These are phyloP conservation scores for Fusarium zealandicum DNA, from an alignment of 2,329 filamentous ascomycete species.

Conservation along the genomic window DNA sequence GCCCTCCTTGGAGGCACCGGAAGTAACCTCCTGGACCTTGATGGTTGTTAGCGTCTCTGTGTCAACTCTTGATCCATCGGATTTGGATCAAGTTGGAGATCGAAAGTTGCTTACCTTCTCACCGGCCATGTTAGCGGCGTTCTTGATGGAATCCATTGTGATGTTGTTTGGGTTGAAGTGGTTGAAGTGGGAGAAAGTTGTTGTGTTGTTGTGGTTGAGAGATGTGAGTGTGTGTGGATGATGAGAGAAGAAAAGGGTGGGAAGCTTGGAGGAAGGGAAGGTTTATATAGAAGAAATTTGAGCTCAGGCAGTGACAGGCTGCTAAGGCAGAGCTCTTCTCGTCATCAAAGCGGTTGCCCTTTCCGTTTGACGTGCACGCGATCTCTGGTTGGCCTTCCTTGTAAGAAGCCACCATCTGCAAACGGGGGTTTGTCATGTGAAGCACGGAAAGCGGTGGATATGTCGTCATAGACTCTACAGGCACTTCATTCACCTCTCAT, in stretches of 20 bases:
- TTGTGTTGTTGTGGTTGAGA: neutral
- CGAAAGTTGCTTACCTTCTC: too few relatives aligned
- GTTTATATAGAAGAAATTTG: conserved; percentile 34
- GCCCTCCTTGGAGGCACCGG: conserved; percentile 69
- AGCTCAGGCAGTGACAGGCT: neutral
- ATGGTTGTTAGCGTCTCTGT: too few relatives aligned
- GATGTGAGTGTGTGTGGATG: conserved; percentile 17
- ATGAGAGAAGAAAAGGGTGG: neutral
- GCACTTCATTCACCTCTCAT: too few relatives aligned
- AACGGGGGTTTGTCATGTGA: conserved; percentile 27
- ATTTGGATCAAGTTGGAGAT: too few relatives aligned
- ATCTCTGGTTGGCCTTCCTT: conserved; percentile 2
- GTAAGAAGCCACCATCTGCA: conserved; percentile 5
- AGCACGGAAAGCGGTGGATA: neutral
- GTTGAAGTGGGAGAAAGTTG: neutral
- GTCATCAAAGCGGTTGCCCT: conserved; percentile 19
- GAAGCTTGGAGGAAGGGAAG: neutral
- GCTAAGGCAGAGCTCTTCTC: conserved; percentile 1
- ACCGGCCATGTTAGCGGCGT: conserved; percentile 71
- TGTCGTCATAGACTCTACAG: conserved; percentile 35
- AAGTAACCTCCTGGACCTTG: conserved; percentile 64
- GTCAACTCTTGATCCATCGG: too few relatives aligned
- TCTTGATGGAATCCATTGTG: conserved; percentile 63
- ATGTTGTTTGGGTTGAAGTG: conserved; percentile 24
- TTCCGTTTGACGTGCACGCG: conserved; percentile 9